phyloP scores from a whole-genome alignment of 2,329 filamentous ascomycete genomes.

The Penicillium concentricum region DNA sequence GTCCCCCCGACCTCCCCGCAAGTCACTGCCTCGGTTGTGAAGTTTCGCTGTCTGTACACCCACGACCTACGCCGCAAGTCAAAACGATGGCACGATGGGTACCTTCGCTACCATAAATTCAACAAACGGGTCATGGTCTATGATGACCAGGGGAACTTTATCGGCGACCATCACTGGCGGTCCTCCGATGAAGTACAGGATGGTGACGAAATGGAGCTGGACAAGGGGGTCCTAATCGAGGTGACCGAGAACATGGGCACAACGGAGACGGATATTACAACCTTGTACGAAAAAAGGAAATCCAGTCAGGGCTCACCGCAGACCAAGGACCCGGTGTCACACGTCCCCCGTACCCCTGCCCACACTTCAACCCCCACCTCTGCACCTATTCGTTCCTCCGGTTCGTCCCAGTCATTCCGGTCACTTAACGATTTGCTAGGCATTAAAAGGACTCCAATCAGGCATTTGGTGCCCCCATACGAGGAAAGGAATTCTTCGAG shows the following conservation, averaged over 20 bases:
- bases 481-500: conserved; percentile 43
- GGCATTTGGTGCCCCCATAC: conserved; percentile 67
- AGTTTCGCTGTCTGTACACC: conserved; percentile 84
- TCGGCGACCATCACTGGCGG: conserved; percentile 83
- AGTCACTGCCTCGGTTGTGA: conserved; percentile 71
- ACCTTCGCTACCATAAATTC: conserved; percentile 83
- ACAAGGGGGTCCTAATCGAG: conserved; percentile 75
- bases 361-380: background rate
- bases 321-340: conserved; percentile 35
- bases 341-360: conserved; percentile 43
- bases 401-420: conserved; percentile 49
- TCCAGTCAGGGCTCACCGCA: conserved; percentile 30
- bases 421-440: conserved; percentile 65
- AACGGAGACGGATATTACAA: conserved; percentile 74
- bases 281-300: conserved; percentile 69
- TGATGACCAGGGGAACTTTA: conserved; percentile 73
- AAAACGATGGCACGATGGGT: conserved; percentile 92
- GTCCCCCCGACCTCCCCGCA: conserved; percentile 49
- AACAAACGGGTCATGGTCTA: conserved; percentile 91
- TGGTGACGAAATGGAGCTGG: conserved; percentile 78
- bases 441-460: conserved; percentile 62
- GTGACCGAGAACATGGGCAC: conserved; percentile 73
- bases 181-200: conserved; percentile 67
- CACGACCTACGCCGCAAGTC: conserved; percentile 81
- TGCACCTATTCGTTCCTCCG: conserved; percentile 22